Conservation (phyloP, 192 early-diverging fungal species). For the Rhizophagus clarus region DNA sequence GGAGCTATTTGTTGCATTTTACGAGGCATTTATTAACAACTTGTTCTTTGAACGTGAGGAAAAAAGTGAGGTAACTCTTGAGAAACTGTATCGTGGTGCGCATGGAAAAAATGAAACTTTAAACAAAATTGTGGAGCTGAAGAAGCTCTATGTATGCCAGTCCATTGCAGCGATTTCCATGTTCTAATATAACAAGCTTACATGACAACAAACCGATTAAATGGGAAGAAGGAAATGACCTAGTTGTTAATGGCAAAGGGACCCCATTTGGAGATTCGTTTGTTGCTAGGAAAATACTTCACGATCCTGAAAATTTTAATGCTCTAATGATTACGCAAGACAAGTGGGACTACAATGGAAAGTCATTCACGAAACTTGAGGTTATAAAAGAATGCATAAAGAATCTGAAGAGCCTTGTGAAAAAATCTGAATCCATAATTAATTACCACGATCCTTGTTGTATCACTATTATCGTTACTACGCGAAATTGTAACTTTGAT, state of each 20-base stretch:
- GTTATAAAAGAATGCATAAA: too few relatives aligned
- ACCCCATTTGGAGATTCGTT: conserved; percentile 29
- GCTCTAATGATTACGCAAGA: conserved; percentile 14
- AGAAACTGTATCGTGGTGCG: conserved; percentile 13
- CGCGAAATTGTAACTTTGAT: too few relatives aligned
- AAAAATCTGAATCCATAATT: too few relatives aligned
- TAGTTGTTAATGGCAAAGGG: conserved; percentile 17
- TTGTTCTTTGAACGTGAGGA: background rate
- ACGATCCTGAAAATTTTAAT: background rate
- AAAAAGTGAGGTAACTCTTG: background rate
- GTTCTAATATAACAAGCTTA: background rate
- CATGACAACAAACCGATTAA: background rate
- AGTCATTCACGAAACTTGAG: too few relatives aligned
- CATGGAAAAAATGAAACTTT: conserved; percentile 18
- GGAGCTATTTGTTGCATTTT: conserved; percentile 20
- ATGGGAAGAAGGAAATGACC: conserved; percentile 3
- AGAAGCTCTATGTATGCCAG: conserved; percentile 9
- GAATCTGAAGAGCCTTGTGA: too few relatives aligned
- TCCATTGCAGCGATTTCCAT: conserved; percentile 19
- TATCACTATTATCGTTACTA: too few relatives aligned
- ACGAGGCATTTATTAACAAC: conserved; percentile 25
- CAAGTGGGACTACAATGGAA: too few relatives aligned
- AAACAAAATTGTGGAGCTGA: conserved; percentile 17
- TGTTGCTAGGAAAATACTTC: background rate
- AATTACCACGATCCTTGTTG: too few relatives aligned